A percentile compares a stretch with the other conserved stretches of the same genome.
Conservation (phyloP, 305 asterid species). For the Solanum hybrid region DNA sequence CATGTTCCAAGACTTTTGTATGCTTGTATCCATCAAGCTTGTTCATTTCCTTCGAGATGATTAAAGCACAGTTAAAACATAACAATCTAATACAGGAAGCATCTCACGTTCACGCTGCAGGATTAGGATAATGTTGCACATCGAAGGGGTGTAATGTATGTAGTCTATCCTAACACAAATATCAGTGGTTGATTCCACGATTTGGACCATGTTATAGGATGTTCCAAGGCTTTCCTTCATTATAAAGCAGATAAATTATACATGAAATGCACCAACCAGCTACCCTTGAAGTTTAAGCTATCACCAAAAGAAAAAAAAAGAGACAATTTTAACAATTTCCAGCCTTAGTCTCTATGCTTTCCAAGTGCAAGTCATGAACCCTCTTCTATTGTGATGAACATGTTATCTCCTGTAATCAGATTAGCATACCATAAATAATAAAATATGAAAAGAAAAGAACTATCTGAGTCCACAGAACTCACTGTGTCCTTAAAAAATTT, state of each 20-base stretch:
- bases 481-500: too few relatives aligned
- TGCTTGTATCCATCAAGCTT: slow-evolving; percentile 49
- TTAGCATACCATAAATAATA: too few relatives aligned
- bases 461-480: too few relatives aligned
- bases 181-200: not conserved
- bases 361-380: too few relatives aligned
- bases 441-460: too few relatives aligned
- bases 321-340: too few relatives aligned
- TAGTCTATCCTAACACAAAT: not conserved
- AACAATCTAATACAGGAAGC: not conserved
- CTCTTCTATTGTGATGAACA: too few relatives aligned
- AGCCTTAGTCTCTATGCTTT: too few relatives aligned
- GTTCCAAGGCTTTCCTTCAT: not conserved
- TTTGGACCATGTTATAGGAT: not conserved
- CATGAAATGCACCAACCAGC: not conserved
- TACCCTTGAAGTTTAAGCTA: not conserved
- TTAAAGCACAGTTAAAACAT: not conserved
- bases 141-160: not conserved
- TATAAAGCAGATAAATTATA: not conserved
- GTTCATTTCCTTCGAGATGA: slow-evolving; percentile 34
- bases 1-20: slow-evolving; percentile 38
- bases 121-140: not conserved
- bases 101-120: not conserved
- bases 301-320: not conserved
- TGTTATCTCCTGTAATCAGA: too few relatives aligned